A percentile compares a stretch with the other conserved stretches of the same genome.
These are phyloP conservation scores for Geotrichum carabidarum DNA, from an alignment of 1,139 yeast species.

Conservation along the genomic window DNA sequence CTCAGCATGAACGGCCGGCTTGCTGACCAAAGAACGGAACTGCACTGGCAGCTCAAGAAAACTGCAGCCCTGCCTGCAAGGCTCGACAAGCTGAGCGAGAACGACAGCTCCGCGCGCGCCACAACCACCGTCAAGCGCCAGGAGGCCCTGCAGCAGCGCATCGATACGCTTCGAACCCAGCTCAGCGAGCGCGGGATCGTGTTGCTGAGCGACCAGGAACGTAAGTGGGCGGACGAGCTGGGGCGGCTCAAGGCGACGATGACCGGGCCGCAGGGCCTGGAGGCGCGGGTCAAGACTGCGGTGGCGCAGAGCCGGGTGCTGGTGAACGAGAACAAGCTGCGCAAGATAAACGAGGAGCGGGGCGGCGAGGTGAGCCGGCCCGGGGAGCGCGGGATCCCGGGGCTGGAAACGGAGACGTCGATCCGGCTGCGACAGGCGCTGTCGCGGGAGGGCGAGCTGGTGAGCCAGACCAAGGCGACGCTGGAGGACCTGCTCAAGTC, in stretches of 20 bases:
- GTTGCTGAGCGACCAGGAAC: slow-evolving; percentile 42
- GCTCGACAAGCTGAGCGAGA: slow-evolving; percentile 27
- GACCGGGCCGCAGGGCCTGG: slow-evolving; percentile 24
- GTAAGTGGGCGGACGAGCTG: slow-evolving; percentile 45
- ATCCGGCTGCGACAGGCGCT: slow-evolving; percentile 4
- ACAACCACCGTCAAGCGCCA: slow-evolving; percentile 33
- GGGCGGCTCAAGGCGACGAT: slow-evolving; percentile 29
- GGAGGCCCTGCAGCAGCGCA: slow-evolving; percentile 34
- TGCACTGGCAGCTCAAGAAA: slow-evolving; percentile 39
- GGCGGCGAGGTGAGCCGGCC: neutral
- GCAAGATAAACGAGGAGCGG: neutral
- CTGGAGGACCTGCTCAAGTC: neutral
- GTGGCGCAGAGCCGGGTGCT: slow-evolving; percentile 13
- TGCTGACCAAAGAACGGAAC: slow-evolving; percentile 34
- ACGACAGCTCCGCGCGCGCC: slow-evolving; percentile 17
- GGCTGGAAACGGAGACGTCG: slow-evolving; percentile 2
- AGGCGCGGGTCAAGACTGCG: slow-evolving; percentile 24
- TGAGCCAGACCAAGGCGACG: slow-evolving; percentile 2
- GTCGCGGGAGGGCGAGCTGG: neutral
- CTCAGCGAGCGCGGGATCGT: slow-evolving; percentile 30
- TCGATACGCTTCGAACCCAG: slow-evolving; percentile 32
- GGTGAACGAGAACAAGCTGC: slow-evolving; percentile 1
- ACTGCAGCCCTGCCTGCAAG: slow-evolving; percentile 17
- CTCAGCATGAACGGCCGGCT: slow-evolving; percentile 34
- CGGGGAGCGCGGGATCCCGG: neutral